Percentiles rank a stretch among this genome's conserved stretches.
Conservation (phyloP, 1,284 basidiomycete genomes). For the Trichosporon sp. region DNA sequence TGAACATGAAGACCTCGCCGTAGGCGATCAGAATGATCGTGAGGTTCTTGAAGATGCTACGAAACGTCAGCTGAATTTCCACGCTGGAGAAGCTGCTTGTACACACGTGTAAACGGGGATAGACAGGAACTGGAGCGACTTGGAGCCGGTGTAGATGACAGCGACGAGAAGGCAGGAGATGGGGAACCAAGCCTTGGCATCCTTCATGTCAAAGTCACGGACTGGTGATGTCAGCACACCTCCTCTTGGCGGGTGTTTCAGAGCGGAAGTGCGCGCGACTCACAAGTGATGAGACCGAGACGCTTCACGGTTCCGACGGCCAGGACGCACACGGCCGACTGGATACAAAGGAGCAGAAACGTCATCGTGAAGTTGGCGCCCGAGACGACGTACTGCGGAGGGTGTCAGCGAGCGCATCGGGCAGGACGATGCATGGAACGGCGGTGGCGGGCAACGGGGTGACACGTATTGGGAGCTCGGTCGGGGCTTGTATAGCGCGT, state of each 20-base stretch:
- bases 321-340: conserved; percentile 80
- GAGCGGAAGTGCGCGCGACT: conserved; percentile 28
- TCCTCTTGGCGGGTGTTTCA: not conserved
- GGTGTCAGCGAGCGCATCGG: conserved; percentile 18
- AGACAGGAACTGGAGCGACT: conserved; percentile 89
- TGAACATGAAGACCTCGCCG: conserved; percentile 97
- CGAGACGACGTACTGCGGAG: conserved; percentile 83
- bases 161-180: conserved; percentile 88
- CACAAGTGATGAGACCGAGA: conserved; percentile 75
- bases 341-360: conserved; percentile 88
- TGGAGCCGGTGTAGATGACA: conserved; percentile 98
- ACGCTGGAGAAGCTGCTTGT: not conserved
- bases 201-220: conserved; percentile 77
- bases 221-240: conserved; percentile 54
- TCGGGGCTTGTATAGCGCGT: not conserved
- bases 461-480: conserved; percentile 8
- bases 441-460: not conserved
- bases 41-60: conserved; percentile 92
- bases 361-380: conserved; percentile 95
- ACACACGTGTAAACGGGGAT: conserved; percentile 83
- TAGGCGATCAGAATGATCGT: conserved; percentile 99
- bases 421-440: not conserved
- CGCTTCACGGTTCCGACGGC: conserved; percentile 77
- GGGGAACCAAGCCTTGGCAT: conserved; percentile 92
- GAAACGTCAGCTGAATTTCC: conserved; percentile 7